A percentile compares a stretch with the other conserved stretches of the same genome.
Evolutionary conservation across 768 basidiomycete genomes (phyloP).

Genomic region (Suillus brevipes): DNA sequence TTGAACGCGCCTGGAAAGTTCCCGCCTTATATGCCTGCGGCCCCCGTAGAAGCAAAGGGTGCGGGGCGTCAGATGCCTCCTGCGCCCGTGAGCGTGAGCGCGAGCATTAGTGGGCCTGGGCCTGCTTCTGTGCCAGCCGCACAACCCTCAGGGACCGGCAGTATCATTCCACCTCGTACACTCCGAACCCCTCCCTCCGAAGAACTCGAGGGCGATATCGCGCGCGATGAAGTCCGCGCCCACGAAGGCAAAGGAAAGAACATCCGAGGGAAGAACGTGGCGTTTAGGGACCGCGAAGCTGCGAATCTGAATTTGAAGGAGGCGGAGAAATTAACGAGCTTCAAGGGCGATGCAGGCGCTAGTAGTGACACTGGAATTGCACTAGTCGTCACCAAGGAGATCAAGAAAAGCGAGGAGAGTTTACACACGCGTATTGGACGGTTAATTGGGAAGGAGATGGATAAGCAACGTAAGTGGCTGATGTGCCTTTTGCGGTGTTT

Average conservation of each 20-base stretch:
- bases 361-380: constrained; percentile 57
- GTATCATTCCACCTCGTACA: constrained; percentile 41
- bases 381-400: constrained; percentile 69
- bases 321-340: constrained; percentile 20
- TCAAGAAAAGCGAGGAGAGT: constrained; percentile 80
- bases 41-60: constrained; percentile 24
- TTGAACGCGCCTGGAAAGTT: constrained; percentile 57
- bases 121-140: constrained; percentile 13
- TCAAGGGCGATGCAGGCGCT: constrained; percentile 26
- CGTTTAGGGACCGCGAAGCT: constrained; percentile 53
- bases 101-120: constrained; percentile 24
- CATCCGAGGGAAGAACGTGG: constrained; percentile 56
- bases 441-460: constrained; percentile 82
- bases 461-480: constrained; percentile 73
- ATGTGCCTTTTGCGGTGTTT: constrained; percentile 10
- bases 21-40: constrained; percentile 43
- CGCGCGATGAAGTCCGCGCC: constrained; percentile 56
- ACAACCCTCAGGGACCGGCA: constrained; percentile 14
- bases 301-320: constrained; percentile 16
- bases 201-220: constrained; percentile 66
- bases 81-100: constrained; percentile 19
- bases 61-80: constrained; percentile 27
- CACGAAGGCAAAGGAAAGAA: constrained; percentile 53
- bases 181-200: constrained; percentile 73
- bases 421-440: constrained; percentile 76